These are phyloP conservation scores for Cryomyces antarcticus DNA, from an alignment of 495 filamentous ascomycete species.

Conservation along the genomic window DNA sequence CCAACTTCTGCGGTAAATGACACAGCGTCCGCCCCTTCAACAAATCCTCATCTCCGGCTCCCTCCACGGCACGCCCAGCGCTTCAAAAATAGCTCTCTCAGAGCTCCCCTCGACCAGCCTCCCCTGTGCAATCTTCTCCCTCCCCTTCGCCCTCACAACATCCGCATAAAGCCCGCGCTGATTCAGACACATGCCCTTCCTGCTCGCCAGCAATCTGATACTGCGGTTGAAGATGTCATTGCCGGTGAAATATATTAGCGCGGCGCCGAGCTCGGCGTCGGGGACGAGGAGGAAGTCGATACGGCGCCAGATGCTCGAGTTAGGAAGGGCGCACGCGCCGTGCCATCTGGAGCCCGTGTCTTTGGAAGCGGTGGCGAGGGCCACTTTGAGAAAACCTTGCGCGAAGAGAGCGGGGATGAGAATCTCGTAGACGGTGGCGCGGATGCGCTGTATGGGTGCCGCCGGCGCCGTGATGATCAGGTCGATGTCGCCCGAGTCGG, in stretches of 20 bases:
- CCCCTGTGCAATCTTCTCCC: conserved; percentile 49
- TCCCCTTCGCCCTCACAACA: conserved; percentile 38
- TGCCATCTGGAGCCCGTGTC: conserved; percentile 61
- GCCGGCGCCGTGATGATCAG: conserved; percentile 59
- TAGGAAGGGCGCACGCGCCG: conserved; percentile 48
- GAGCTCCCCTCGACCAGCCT: conserved; percentile 53
- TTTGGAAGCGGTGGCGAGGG: conserved; percentile 26
- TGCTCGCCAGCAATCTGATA: conserved; percentile 61
- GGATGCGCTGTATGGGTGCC: conserved; percentile 34
- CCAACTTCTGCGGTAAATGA: no score
- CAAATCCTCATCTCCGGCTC: conserved; percentile 65
- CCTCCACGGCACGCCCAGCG: conserved; percentile 75
- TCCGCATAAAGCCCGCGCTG: conserved; percentile 65
- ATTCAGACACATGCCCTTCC: conserved; percentile 72
- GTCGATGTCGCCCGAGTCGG: conserved; percentile 64
- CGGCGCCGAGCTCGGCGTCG: conserved; percentile 61
- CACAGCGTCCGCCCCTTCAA: conserved; percentile 13
- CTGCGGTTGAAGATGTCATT: conserved; percentile 95
- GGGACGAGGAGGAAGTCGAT: conserved; percentile 83
- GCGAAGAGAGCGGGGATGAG: conserved; percentile 42
- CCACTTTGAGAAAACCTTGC: conserved; percentile 37
- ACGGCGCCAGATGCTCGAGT: conserved; percentile 41
- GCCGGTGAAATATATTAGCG: conserved; percentile 86
- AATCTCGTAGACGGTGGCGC: conserved; percentile 37
- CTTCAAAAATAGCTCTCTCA: conserved; percentile 72